phyloP scores from a whole-genome alignment of 1,139 yeast species.

The Yamadazyma triangularis region DNA sequence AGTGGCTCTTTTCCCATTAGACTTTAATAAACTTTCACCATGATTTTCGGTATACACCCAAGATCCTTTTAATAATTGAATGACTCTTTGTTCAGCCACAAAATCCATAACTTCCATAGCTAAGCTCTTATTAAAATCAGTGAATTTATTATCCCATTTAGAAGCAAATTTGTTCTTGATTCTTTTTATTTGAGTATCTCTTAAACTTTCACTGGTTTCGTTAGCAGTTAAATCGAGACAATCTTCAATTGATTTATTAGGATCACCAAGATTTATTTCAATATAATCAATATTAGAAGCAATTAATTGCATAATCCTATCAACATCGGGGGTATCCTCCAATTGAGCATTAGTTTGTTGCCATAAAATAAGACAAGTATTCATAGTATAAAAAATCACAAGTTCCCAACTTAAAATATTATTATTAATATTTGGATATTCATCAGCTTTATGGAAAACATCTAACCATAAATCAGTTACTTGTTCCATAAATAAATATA shows the following conservation, averaged over 20 bases:
- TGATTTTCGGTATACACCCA: slow-evolving; percentile 79
- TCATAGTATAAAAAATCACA: slow-evolving; percentile 53
- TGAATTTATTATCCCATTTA: slow-evolving; percentile 35
- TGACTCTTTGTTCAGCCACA: slow-evolving; percentile 74
- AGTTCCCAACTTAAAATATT: slow-evolving; percentile 53
- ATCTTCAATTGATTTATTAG: slow-evolving; percentile 34
- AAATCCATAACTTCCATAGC: slow-evolving; percentile 63
- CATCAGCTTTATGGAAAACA: slow-evolving; percentile 29
- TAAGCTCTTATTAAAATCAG: slow-evolving; percentile 49
- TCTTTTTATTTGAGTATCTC: slow-evolving; percentile 50
- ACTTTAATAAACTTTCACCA: slow-evolving; percentile 36
- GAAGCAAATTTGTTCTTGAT: slow-evolving; percentile 31
- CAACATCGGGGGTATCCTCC: slow-evolving; percentile 42
- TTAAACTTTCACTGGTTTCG: slow-evolving; percentile 46
- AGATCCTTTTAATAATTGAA: slow-evolving; percentile 69
- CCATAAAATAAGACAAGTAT: slow-evolving; percentile 63
- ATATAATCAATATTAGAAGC: slow-evolving; percentile 24
- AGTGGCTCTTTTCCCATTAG: slow-evolving; percentile 18
- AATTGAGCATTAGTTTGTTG: slow-evolving; percentile 57
- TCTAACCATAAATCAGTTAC: slow-evolving; percentile 37
- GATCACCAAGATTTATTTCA: slow-evolving; percentile 22
- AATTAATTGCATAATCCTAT: slow-evolving; percentile 42
- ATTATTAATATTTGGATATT: slow-evolving; percentile 36
- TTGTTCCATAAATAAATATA: slow-evolving; percentile 32
- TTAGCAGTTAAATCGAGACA: slow-evolving; percentile 41